Evolutionary conservation across 352 stramenopile genomes (phyloP), one percentile per base, ranked within the genome.

Genomic region (Phytophthora citrophthora): DNA sequence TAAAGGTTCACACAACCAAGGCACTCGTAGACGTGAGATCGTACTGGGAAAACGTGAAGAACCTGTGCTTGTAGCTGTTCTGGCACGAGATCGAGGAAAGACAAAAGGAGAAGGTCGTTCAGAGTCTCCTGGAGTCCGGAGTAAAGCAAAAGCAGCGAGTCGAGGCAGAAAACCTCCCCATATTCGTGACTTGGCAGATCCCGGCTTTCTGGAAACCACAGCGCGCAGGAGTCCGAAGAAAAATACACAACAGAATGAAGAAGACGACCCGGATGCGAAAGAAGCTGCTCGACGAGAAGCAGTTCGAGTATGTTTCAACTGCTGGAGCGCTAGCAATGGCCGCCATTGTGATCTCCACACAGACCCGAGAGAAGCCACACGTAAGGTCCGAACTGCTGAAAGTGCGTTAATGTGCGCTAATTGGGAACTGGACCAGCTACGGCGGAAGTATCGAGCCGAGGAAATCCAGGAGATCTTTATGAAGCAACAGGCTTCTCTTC

Each of bases 381-480:
- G 74, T 12, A 83, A 83, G 18, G 67, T 90, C 20, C 76, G 76
- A 26, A 55, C 71, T 24, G 66, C 76, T 38, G 86, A 96, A 45
- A 97, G 82, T 48, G 82, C 81, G 18, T 72, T 98, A 48, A 94
- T 98, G 86, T 98, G 94, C 64, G 81, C 83, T 7, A 97, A 97
- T 66, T 98, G 91, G 92, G 84, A 97, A 49, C 72, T 98, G 2
- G 88, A 94, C 31, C 90, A 96, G 32, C 56, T 97, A 7, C 74
- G 85, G 5, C 80, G 88, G 23, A 94, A 94, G 61, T 94, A 96
- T 45, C 81, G 90, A 8, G 80, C 90, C 1, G 90, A 97, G 56
- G 90, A 97, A 69, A 96, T 98, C 41, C 92, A 98, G 58, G 91
- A 98, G 63, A 78, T 98, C 13, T 98, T 98, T 31, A 86, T 92